Base-by-base conservation (phyloP, 306 rosid genomes). In the Inga leiocalycina region DNA sequence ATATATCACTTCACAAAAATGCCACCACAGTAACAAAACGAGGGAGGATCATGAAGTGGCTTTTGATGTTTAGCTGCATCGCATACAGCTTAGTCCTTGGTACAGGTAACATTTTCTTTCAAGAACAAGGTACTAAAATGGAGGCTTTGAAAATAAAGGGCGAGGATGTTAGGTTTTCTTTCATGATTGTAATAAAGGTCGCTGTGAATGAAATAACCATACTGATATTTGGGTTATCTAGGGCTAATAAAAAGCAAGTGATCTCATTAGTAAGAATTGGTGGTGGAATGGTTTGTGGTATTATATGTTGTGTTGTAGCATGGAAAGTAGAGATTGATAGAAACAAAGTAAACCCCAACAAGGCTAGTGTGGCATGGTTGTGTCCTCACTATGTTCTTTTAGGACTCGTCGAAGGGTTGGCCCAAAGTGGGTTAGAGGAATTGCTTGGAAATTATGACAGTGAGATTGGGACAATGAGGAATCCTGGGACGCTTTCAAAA, bases 391-490 rank as follows among this genome's bases (percentile, higher is more conserved):
- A 73, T 73, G 62, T 48, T 14, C 22, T 73, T 3, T 48, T 73
- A 15, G 77, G 77, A 48, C 77, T 73, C 1, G 77, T 73, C 44
- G 77, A 73, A 46, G 77, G 77, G 11, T 24, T 73, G 1, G 22
- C 77, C 43, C 62, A 48, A 7, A 3, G 62, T 48, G 77, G 77
- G 61, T 73, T 48, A 8, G 62, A 73, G 77, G 35, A 15, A 48
- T 48, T 73, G 22, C 49, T 73, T 10, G 43, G 35, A 32, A 16
- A 73, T 73, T 24, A 24, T 8, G 43, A 24, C 8, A 8, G 30
- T 64, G 41, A 30, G 20, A 30, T 12, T 27, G 3, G 49, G 6
- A 24, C 43, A 7, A 46, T 73, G 61, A 73, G 52, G 77, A 15
- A 73, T 24, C 17, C 27, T 30, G 61, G 77, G 43, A 46, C 11